These are phyloP conservation scores for Cicer chorassanicum DNA, from an alignment of 306 rosid genomes.

Conservation along the genomic window DNA sequence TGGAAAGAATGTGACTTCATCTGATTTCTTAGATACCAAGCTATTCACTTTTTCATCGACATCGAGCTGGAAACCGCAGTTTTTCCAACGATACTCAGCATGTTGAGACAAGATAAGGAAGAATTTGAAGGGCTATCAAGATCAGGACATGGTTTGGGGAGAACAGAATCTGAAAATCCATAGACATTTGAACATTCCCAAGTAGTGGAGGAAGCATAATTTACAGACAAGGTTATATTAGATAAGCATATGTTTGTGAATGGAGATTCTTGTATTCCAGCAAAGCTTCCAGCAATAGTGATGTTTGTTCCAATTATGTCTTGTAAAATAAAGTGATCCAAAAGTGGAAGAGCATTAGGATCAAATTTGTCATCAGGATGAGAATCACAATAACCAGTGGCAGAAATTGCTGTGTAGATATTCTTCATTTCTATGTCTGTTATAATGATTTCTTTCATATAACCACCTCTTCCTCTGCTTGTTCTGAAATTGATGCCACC, in stretches of 20 bases:
- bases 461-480: constrained; percentile 86
- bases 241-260: constrained; percentile 79
- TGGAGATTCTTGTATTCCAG: constrained; percentile 83
- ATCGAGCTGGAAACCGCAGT: constrained; percentile 33
- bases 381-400: constrained; percentile 75
- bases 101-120: constrained; percentile 58
- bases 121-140: constrained; percentile 57
- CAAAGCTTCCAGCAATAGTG: constrained; percentile 76
- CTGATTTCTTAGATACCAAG: constrained; percentile 43
- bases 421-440: constrained; percentile 65
- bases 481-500: constrained; percentile 81
- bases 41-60: constrained; percentile 47
- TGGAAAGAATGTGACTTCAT: constrained; percentile 65
- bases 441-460: constrained; percentile 63
- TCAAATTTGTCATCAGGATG: constrained; percentile 91
- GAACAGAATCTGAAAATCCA: constrained; percentile 77
- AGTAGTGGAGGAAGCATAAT: constrained; percentile 55
- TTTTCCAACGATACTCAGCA: constrained; percentile 46
- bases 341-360: constrained; percentile 77
- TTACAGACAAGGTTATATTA: constrained; percentile 67
- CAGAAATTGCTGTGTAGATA: constrained; percentile 61
- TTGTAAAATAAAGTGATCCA: constrained; percentile 68
- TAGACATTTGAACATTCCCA: constrained; percentile 85
- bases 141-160: constrained; percentile 77
- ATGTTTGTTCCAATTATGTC: constrained; percentile 72